A percentile compares a stretch with the other conserved stretches of the same genome.
Conservation (phyloP, 116 monocot species). For the Zostera marina region DNA sequence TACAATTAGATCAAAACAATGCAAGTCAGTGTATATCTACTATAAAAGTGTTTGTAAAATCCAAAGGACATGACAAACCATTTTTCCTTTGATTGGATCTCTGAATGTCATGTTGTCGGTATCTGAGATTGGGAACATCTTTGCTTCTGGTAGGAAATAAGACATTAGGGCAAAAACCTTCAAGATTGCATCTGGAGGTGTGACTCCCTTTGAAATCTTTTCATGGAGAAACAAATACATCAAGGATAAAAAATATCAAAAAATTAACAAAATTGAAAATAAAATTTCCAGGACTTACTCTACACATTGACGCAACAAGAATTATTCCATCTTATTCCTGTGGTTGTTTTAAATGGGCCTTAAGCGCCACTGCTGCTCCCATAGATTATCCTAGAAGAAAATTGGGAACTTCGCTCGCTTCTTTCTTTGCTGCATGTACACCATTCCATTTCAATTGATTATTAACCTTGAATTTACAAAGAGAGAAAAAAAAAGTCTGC, state of each 20-base stretch:
- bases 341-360: conserved; percentile 65
- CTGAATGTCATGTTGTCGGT: conserved; percentile 72
- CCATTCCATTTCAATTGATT: not conserved
- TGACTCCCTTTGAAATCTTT: conserved; percentile 92
- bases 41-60: not conserved
- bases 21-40: not conserved
- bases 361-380: conserved; percentile 93
- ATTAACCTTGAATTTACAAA: not conserved
- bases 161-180: conserved; percentile 43
- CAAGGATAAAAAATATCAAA: not conserved
- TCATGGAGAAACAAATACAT: not conserved
- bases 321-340: conserved; percentile 71
- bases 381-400: conserved; percentile 87
- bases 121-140: conserved; percentile 78
- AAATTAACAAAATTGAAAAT: not conserved
- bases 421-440: conserved; percentile 40
- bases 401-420: conserved; percentile 31
- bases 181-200: conserved; percentile 52
- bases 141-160: conserved; percentile 75
- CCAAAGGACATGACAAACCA: conserved; percentile 24
- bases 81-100: conserved; percentile 64
- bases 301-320: conserved; percentile 94
- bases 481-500: too few species aligned
- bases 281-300: conserved; percentile 24
- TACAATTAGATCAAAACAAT: not conserved